Base-by-base conservation (phyloP, 768 basidiomycete genomes). In the Hygrophorus pudorinus region DNA sequence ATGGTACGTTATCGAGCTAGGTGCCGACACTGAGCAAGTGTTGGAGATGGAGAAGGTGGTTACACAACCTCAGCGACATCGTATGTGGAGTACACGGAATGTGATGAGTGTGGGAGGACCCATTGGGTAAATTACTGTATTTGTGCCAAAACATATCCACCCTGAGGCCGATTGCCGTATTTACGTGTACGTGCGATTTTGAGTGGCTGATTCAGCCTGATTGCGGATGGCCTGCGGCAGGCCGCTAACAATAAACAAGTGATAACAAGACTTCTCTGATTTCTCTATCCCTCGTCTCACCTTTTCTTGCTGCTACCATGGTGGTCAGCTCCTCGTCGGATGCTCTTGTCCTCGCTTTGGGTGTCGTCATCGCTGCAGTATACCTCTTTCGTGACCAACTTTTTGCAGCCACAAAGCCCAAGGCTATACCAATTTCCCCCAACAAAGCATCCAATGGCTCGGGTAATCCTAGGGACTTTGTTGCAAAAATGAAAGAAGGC, bases 401-500 rank as follows among this genome's bases (percentile, higher is more conserved):
- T 8, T 88, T 88, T 52, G 61, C 76, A 46, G 66, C 80, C 6
- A 72, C 81, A 16, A 79, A 82, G 51, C 74, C 77, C 16, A 85
- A 81, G 59, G 53, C 67, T 8, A 65, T 70, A 28, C 70, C 79
- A 0, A 47, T 69, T 30, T 46, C 59, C 20, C 51, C 71, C 20
- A 59, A 73, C 27, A 71, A 73, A 42, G 64, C 66, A 32, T 59
- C 68, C 31, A 83, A 83, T 68, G 85, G 80, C 38, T 76, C 75
- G 46, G 84, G 79, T 1, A 90, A 96, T 56, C 90, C 92, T n/a
- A 71, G 93, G 35, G 91, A 98, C 62, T 96, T 96, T 58, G 75
- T 96, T 33, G 78, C 79, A 10, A 93, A 93, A 69, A 92, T 97
- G 90, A 86, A 91, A 66, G 80, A 84, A 48, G 81, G 79, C 32